These are phyloP conservation scores for Quercus bicolor DNA, from an alignment of 306 rosid genomes.

Conservation along the genomic window DNA sequence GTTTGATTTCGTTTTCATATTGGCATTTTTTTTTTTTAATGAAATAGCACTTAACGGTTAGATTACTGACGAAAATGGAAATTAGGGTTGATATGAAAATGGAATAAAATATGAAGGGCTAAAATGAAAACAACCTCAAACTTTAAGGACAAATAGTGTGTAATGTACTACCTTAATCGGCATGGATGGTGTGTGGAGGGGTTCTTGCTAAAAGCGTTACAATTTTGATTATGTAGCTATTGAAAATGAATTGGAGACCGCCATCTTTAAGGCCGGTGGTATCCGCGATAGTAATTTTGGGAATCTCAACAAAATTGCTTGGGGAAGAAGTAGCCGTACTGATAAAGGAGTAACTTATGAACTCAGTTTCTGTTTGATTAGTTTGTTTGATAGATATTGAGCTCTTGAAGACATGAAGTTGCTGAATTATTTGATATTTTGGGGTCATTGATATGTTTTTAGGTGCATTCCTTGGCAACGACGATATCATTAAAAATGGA, in stretches of 20 bases:
- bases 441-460: conserved; percentile 5
- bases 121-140: too few species aligned
- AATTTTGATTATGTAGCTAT: conserved; percentile 61
- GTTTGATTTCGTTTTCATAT: too few species aligned
- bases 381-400: not conserved
- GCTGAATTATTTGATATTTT: not conserved
- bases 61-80: too few species aligned
- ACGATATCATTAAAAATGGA: conserved; percentile 88
- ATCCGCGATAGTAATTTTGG: conserved; percentile 74
- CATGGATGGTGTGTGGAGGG: conserved; percentile 22
- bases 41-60: too few species aligned
- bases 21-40: too few species aligned
- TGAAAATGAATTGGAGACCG: conserved; percentile 82
- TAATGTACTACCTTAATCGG: conserved; percentile 20
- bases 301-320: conserved; percentile 68
- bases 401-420: not conserved
- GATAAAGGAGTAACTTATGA: conserved; percentile 82
- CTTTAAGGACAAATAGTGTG: not conserved
- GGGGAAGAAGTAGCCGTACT: conserved; percentile 94
- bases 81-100: too few species aligned
- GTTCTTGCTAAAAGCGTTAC: conserved; percentile 30
- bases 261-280: conserved; percentile 85
- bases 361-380: conserved; percentile 9
- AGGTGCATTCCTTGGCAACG: conserved; percentile 92
- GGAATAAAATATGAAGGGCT: too few species aligned